Evolutionary conservation across 192 early-diverging fungal genomes (phyloP).

Genomic region (Coemansia sp.): DNA sequence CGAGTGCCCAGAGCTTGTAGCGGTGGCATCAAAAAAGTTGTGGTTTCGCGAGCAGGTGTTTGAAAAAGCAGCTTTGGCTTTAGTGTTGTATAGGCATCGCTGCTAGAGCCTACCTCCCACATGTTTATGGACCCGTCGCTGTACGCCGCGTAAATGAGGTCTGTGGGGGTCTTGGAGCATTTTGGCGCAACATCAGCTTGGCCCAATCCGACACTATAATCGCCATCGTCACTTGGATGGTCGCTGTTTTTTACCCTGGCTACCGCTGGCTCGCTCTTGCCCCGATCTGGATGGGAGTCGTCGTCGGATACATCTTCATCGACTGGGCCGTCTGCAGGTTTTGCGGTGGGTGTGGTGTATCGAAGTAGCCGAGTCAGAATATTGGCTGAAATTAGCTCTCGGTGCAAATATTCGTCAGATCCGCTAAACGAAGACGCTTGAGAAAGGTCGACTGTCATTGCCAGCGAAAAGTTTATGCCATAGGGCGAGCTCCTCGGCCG

Average conservation of each 20-base stretch:
- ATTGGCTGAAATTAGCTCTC: not conserved
- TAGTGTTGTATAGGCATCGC: not conserved
- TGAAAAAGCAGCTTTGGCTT: slow-evolving; percentile 5
- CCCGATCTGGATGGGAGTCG: no score
- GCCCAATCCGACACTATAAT: not conserved
- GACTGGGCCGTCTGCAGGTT: not conserved
- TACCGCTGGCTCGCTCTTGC: no score
- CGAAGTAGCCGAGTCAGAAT: not conserved
- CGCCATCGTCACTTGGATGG: not conserved
- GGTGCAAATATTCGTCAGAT: not conserved
- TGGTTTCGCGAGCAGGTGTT: slow-evolving; percentile 7
- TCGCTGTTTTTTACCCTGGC: not conserved
- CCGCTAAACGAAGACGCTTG: not conserved
- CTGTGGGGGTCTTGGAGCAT: not conserved
- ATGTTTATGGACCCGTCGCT: slow-evolving; percentile 37
- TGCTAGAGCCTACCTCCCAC: slow-evolving; percentile 20
- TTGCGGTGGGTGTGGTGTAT: not conserved
- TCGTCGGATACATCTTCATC: no score
- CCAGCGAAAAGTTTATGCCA: slow-evolving; percentile 20
- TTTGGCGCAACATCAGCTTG: not conserved
- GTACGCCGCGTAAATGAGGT: slow-evolving; percentile 22
- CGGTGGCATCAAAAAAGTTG: not conserved
- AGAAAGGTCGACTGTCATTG: slow-evolving; percentile 5
- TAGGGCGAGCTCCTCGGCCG: not conserved
- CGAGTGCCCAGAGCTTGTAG: not conserved